phyloP scores from a whole-genome alignment of 441 rosid species.

The Eruca vesicaria region DNA sequence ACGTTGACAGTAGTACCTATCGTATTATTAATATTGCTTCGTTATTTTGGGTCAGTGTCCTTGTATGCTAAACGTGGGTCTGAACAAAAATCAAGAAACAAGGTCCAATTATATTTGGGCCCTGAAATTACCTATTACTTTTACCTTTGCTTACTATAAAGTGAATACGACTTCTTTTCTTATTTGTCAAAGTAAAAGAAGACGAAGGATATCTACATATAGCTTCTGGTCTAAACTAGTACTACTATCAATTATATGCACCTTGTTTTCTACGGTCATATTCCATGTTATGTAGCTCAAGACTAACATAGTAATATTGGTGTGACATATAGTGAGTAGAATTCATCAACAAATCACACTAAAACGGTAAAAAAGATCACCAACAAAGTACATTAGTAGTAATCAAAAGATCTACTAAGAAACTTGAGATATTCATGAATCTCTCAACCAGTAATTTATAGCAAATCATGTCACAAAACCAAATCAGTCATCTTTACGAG shows the following conservation, averaged over 20 bases:
- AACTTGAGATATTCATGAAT: background rate
- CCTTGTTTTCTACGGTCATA: background rate
- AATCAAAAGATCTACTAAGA: background rate
- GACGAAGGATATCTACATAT: background rate
- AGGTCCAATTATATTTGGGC: background rate
- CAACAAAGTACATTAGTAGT: background rate
- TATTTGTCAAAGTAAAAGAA: background rate
- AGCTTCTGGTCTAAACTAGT: background rate
- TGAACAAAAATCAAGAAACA: background rate
- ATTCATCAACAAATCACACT: background rate
- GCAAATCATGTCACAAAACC: background rate
- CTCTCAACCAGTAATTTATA: constrained; percentile 5
- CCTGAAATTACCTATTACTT: background rate
- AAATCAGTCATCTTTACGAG: background rate
- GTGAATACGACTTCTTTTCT: background rate
- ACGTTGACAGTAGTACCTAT: too few species aligned
- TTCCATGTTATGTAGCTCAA: background rate
- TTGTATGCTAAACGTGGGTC: background rate
- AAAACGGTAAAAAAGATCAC: background rate
- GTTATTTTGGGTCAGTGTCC: too few species aligned
- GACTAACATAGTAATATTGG: background rate
- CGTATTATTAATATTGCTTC: too few species aligned
- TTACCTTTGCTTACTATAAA: background rate
- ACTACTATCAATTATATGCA: background rate
- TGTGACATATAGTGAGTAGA: background rate